Evolutionary conservation across 2,329 filamentous ascomycete genomes (phyloP).

Genomic region (Fusarium falciforme): DNA sequence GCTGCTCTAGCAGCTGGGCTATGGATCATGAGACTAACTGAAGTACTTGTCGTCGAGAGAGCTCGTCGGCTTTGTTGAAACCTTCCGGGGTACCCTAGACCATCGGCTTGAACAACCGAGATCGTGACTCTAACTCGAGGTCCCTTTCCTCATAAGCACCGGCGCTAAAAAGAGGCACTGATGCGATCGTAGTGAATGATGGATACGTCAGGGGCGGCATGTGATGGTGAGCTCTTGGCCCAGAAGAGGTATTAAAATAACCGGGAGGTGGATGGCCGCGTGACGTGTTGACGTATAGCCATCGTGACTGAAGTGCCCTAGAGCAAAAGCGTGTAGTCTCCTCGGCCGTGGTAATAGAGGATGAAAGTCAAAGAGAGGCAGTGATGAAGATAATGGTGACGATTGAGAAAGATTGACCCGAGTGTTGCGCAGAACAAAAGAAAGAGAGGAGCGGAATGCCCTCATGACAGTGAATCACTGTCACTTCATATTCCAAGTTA

Average conservation of each 20-base stretch:
- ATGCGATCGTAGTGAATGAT: neutral
- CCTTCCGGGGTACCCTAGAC: neutral
- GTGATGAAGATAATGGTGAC: too few species aligned
- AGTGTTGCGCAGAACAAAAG: too few species aligned
- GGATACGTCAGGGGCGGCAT: neutral
- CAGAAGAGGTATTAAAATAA: neutral
- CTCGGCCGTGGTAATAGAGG: too few species aligned
- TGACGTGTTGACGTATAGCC: neutral
- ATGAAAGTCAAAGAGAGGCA: too few species aligned
- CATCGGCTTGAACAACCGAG: neutral
- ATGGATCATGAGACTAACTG: neutral
- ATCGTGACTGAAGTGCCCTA: too few species aligned
- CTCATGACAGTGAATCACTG: neutral
- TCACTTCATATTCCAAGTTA: neutral
- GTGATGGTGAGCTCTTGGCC: slow-evolving; percentile 20
- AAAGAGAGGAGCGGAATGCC: neutral
- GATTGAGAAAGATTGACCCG: too few species aligned
- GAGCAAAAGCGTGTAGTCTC: too few species aligned
- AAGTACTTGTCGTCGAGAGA: too few species aligned
- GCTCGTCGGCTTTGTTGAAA: neutral
- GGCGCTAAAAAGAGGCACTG: neutral
- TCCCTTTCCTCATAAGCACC: neutral
- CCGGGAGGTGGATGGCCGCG: neutral
- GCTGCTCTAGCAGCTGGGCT: neutral
- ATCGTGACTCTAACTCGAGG: neutral